Conservation (phyloP, 306 rosid species). For the Lotus japonicus region DNA sequence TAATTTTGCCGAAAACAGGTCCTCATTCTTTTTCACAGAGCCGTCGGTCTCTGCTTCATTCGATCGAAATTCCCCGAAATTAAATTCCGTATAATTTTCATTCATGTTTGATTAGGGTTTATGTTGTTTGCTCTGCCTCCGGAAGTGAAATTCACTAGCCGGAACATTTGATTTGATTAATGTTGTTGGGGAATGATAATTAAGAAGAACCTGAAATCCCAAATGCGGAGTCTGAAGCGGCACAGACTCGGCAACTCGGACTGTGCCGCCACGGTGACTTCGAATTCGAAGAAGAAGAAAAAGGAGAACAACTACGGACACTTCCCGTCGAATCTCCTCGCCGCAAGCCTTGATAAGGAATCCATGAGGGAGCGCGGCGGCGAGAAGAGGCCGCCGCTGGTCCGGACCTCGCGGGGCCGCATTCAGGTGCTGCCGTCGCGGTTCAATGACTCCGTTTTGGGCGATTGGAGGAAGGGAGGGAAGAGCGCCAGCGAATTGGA, state of each 20-base stretch:
- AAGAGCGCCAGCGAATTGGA: constrained; percentile 16
- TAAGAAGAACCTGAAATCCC: constrained; percentile 71
- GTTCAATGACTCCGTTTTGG: constrained; percentile 77
- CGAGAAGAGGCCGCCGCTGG: constrained; percentile 44
- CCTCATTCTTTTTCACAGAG: too few relatives aligned
- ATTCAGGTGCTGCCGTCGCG: constrained; percentile 80
- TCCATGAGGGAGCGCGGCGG: constrained; percentile 2
- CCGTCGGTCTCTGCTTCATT: too few relatives aligned
- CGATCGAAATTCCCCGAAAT: too few relatives aligned
- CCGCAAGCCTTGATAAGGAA: constrained; percentile 26
- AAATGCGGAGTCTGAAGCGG: constrained; percentile 86
- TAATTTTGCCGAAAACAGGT: too few relatives aligned
- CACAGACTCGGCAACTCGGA: constrained; percentile 47
- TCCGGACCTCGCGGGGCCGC: constrained; percentile 74
- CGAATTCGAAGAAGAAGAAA: constrained; percentile 55
- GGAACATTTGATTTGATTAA: too few relatives aligned
- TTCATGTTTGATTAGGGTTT: too few relatives aligned
- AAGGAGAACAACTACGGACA: constrained; percentile 44
- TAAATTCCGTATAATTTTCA: too few relatives aligned
- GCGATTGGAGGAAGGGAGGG: constrained; percentile 74
- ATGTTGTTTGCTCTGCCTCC: too few relatives aligned
- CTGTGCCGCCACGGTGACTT: too few relatives aligned
- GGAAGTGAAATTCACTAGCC: too few relatives aligned
- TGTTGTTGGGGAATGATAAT: constrained; percentile 46
- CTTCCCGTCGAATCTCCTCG: constrained; percentile 62